Evolutionary conservation across 768 basidiomycete genomes (phyloP).

Genomic region (Harrya chromipes): DNA sequence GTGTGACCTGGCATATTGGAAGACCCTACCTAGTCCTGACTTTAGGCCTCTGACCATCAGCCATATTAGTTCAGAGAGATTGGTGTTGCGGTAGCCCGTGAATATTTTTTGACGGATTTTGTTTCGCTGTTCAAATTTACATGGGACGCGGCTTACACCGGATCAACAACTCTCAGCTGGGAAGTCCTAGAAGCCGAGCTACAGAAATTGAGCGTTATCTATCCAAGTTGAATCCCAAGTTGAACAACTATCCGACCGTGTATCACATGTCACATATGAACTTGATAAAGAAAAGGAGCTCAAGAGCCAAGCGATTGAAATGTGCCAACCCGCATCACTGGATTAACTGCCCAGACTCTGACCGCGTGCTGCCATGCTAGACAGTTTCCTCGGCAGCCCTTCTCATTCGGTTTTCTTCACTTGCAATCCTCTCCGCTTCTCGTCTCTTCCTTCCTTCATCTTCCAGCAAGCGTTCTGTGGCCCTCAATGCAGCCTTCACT

Average conservation of each 20-base stretch:
- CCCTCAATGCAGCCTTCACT: constrained; percentile 51
- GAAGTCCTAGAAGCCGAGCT: no score
- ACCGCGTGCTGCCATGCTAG: constrained; percentile 18
- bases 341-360: background rate
- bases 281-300: background rate
- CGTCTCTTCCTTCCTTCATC: constrained; percentile 56
- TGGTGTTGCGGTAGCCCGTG: background rate
- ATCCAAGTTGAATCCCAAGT: constrained; percentile 3
- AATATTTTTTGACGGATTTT: constrained; percentile 5
- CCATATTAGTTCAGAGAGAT: constrained; percentile 12
- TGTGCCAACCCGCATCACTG: background rate
- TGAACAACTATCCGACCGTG: background rate
- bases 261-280: background rate
- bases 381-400: constrained; percentile 51
- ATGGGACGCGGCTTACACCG: no score
- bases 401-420: constrained; percentile 47
- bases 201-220: constrained; percentile 3
- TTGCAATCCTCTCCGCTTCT: constrained; percentile 53
- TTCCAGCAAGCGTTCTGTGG: constrained; percentile 56
- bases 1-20: background rate
- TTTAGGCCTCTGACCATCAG: constrained; percentile 35
- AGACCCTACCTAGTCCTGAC: constrained; percentile 41
- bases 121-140: constrained; percentile 1
- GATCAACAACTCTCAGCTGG: no score
- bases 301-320: background rate